These are phyloP conservation scores for Orbilia ellipsospora DNA, from an alignment of 2,329 filamentous ascomycete species.

Conservation along the genomic window DNA sequence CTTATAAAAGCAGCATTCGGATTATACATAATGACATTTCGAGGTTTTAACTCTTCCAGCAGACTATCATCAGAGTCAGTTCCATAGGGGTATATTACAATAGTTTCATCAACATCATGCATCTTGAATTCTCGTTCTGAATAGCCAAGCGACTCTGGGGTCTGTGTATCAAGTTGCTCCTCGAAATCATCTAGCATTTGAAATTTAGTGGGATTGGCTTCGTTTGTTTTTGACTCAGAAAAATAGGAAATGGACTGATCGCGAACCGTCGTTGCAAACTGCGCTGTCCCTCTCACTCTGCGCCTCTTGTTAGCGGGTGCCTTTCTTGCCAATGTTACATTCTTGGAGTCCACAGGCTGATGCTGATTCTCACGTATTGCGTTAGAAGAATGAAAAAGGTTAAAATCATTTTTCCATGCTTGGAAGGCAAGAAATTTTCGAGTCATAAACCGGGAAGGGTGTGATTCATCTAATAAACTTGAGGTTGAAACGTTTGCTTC, in stretches of 20 bases:
- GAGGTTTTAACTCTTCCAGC: slow-evolving; percentile 91
- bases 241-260: slow-evolving; percentile 66
- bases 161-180: slow-evolving; percentile 78
- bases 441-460: slow-evolving; percentile 69
- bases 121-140: slow-evolving; percentile 94
- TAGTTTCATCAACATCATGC: slow-evolving; percentile 88
- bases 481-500: slow-evolving; percentile 83
- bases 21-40: slow-evolving; percentile 99
- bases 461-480: slow-evolving; percentile 66
- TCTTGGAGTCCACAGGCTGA: slow-evolving; percentile 56
- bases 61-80: slow-evolving; percentile 96
- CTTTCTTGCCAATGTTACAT: slow-evolving; percentile 20
- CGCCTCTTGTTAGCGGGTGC: slow-evolving; percentile 86
- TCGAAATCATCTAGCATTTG: slow-evolving; percentile 66
- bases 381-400: slow-evolving; percentile 73
- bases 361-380: slow-evolving; percentile 55
- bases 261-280: slow-evolving; percentile 21
- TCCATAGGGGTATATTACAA: slow-evolving; percentile 92
- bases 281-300: slow-evolving; percentile 81
- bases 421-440: slow-evolving; percentile 87
- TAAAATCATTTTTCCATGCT: slow-evolving; percentile 89
- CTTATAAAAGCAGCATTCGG: slow-evolving; percentile 94
- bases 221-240: no score
- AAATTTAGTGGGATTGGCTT: no score
- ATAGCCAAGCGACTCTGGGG: slow-evolving; percentile 82